A percentile compares a stretch with the other conserved stretches of the same genome.
Evolutionary conservation across 352 stramenopile species (phyloP).

Genomic region (Globisporangium sylvaticum): DNA sequence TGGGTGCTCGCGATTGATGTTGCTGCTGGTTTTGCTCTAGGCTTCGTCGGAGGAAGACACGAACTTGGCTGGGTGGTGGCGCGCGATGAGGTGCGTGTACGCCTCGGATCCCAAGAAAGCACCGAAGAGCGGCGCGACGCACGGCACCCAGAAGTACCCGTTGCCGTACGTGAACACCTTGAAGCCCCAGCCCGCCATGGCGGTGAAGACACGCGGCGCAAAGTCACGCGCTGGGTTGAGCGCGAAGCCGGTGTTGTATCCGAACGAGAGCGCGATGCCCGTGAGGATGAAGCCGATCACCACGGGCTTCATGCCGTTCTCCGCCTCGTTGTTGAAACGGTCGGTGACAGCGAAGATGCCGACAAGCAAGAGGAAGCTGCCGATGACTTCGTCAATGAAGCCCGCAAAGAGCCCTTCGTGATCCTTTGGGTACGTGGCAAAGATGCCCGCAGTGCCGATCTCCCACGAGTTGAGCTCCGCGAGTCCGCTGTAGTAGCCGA

Average conservation of each 20-base stretch:
- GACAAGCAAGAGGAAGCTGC: constrained; percentile 54
- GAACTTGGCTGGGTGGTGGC: constrained; percentile 55
- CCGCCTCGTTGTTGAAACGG: constrained; percentile 67
- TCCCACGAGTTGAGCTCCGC: constrained; percentile 56
- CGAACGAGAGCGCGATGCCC: constrained; percentile 74
- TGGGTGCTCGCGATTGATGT: background rate
- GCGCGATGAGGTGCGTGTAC: constrained; percentile 63
- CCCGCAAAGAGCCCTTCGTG: constrained; percentile 54
- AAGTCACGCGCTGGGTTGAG: constrained; percentile 73
- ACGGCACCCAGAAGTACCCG: constrained; percentile 77
- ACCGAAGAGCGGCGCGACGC: constrained; percentile 67
- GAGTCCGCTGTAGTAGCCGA: constrained; percentile 58
- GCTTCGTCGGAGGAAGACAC: constrained; percentile 30
- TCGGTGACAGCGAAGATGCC: constrained; percentile 69
- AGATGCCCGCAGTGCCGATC: constrained; percentile 61
- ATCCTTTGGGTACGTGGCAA: constrained; percentile 68
- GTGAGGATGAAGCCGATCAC: constrained; percentile 71
- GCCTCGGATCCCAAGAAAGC: constrained; percentile 51
- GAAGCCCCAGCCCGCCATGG: constrained; percentile 54
- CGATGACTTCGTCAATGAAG: constrained; percentile 62
- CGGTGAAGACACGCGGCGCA: constrained; percentile 58
- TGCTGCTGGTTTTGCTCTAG: background rate
- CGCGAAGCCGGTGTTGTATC: constrained; percentile 79
- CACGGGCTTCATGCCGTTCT: constrained; percentile 61
- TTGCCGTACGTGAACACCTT: constrained; percentile 65